These are phyloP conservation scores for Candida rishiriensis DNA, from an alignment of 805 yeast genomes.

Conservation along the genomic window DNA sequence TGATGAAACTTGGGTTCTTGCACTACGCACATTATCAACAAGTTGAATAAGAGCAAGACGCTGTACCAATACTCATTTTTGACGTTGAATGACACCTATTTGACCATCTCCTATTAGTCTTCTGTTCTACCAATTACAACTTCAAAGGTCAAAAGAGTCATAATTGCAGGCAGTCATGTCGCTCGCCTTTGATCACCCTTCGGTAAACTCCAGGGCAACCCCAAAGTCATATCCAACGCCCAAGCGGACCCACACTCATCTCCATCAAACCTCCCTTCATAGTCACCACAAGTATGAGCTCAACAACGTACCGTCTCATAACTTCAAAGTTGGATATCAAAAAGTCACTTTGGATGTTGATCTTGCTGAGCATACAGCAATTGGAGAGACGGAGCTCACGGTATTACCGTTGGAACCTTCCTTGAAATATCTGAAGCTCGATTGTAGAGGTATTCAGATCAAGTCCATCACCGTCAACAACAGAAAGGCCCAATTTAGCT, in stretches of 20 bases:
- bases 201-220: conserved; percentile 22
- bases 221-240: conserved; percentile 21
- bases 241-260: conserved; percentile 11
- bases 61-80: no score
- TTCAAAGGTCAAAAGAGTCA: no score
- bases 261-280: no score
- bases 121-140: no score
- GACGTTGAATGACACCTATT: no score
- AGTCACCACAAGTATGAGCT: conserved; percentile 20
- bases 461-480: conserved; percentile 62
- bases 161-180: conserved; percentile 3
- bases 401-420: conserved; percentile 63
- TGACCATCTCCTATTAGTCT: no score
- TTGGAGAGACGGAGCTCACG: conserved; percentile 80
- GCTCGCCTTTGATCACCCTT: conserved; percentile 15
- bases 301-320: conserved; percentile 31
- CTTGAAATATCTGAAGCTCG: conserved; percentile 60
- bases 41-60: no score
- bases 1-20: no score
- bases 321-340: conserved; percentile 80
- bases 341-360: conserved; percentile 78
- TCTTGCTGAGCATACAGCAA: conserved; percentile 49
- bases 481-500: conserved; percentile 48
- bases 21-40: no score
- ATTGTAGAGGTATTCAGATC: conserved; percentile 72